phyloP scores from a whole-genome alignment of 1,284 basidiomycete genomes.

The Microbotryum scabiosae region DNA sequence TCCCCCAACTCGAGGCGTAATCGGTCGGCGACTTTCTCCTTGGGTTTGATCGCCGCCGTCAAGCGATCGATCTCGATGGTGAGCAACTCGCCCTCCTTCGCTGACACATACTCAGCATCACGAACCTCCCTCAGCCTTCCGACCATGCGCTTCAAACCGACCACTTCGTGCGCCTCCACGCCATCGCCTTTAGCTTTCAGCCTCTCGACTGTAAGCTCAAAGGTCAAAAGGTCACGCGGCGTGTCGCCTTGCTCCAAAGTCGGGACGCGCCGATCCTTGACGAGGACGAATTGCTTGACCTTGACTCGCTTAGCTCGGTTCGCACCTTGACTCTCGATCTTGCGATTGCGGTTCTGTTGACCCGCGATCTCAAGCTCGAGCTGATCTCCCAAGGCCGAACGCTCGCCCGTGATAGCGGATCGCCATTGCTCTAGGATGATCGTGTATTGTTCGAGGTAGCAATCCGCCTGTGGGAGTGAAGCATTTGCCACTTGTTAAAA shows the following conservation, averaged over 20 bases:
- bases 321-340: slow-evolving; percentile 2
- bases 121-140: neutral
- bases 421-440: slow-evolving; percentile 25
- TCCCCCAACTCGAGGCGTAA: slow-evolving; percentile 23
- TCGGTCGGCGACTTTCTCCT: slow-evolving; percentile 27
- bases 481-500: too few relatives aligned
- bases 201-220: slow-evolving; percentile 23
- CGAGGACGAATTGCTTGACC: neutral
- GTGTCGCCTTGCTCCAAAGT: slow-evolving; percentile 19
- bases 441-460: slow-evolving; percentile 5
- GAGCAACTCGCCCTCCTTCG: slow-evolving; percentile 10
- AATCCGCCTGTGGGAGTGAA: neutral
- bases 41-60: neutral
- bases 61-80: slow-evolving; percentile 10
- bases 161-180: neutral
- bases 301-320: slow-evolving; percentile 13
- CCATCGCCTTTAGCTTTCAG: slow-evolving; percentile 19
- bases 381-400: slow-evolving; percentile 10
- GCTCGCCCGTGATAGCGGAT: slow-evolving; percentile 13
- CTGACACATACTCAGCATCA: neutral
- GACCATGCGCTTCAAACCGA: neutral
- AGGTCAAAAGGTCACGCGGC: slow-evolving; percentile 20
- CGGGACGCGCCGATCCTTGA: slow-evolving; percentile 17
- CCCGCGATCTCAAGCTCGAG: slow-evolving; percentile 6
- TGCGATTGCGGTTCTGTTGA: slow-evolving; percentile 3